These are phyloP conservation scores for Sarocladium strictum DNA, from an alignment of 2,329 filamentous ascomycete genomes.

Conservation along the genomic window DNA sequence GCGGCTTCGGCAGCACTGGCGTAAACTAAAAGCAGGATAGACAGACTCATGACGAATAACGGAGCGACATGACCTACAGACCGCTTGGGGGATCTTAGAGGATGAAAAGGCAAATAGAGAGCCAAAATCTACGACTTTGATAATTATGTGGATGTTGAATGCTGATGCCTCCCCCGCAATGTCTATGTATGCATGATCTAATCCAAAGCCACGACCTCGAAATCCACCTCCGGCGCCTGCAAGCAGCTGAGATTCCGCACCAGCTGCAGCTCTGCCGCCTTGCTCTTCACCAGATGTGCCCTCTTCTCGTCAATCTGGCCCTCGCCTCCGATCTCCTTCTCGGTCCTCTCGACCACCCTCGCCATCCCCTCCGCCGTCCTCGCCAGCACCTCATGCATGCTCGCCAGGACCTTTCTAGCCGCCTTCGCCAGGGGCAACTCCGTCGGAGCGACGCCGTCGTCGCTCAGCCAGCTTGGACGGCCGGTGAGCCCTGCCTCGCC, in stretches of 20 bases:
- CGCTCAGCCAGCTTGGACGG: slow-evolving; percentile 66
- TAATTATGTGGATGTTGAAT: background rate
- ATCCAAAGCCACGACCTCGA: slow-evolving; percentile 35
- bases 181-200: slow-evolving; percentile 1
- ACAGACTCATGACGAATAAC: background rate
- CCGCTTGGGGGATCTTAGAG: background rate
- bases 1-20: slow-evolving; percentile 88
- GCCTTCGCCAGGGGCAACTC: slow-evolving; percentile 80
- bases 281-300: slow-evolving; percentile 63
- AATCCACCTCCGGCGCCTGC: slow-evolving; percentile 57
- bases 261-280: slow-evolving; percentile 83
- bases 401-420: slow-evolving; percentile 79
- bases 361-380: slow-evolving; percentile 62
- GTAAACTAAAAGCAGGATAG: slow-evolving; percentile 3
- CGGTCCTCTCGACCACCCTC: slow-evolving; percentile 38
- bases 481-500: slow-evolving; percentile 38
- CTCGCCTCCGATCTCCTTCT: slow-evolving; percentile 30
- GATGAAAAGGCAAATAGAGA: background rate
- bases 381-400: slow-evolving; percentile 81
- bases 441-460: slow-evolving; percentile 60
- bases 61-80: background rate
- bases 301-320: slow-evolving; percentile 43
- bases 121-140: slow-evolving; percentile 2
- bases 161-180: background rate
- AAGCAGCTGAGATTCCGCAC: slow-evolving; percentile 69